Conservation (phyloP, 257 asterid species). For the Penstemon barbatus region DNA sequence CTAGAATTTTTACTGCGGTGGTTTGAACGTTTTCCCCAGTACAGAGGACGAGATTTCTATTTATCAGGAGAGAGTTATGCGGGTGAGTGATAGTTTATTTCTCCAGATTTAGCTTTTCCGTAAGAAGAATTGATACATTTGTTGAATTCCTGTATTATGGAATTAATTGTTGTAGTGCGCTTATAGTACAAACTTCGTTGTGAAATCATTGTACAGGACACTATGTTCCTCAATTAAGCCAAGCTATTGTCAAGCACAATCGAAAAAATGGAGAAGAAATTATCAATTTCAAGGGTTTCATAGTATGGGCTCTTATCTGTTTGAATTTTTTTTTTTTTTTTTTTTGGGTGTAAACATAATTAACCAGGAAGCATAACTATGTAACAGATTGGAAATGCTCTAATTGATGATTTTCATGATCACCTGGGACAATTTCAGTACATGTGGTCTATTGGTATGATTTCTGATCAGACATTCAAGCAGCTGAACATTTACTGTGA, state of each 20-base stretch:
- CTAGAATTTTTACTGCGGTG: slow-evolving; percentile 66
- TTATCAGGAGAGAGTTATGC: slow-evolving; percentile 94
- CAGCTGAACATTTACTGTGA: slow-evolving; percentile 61
- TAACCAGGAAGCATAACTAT: neutral
- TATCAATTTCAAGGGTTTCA: slow-evolving; percentile 88
- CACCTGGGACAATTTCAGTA: slow-evolving; percentile 76
- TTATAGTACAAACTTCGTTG: too few species aligned
- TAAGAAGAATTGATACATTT: neutral
- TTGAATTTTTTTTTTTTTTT: too few species aligned
- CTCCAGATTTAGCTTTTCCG: neutral
- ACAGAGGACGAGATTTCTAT: slow-evolving; percentile 80
- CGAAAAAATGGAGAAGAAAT: slow-evolving; percentile 37
- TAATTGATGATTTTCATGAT: slow-evolving; percentile 85
- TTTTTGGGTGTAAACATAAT: neutral
- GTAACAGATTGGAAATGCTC: slow-evolving; percentile 89
- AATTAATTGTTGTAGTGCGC: neutral
- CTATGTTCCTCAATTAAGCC: slow-evolving; percentile 95
- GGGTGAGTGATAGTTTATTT: slow-evolving; percentile 46
- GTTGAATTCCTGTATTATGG: neutral
- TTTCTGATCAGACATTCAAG: slow-evolving; percentile 93
- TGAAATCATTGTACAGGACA: slow-evolving; percentile 58
- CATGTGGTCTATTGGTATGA: slow-evolving; percentile 89
- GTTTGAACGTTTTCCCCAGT: slow-evolving; percentile 91
- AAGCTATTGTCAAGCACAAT: slow-evolving; percentile 77
- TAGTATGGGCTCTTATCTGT: slow-evolving; percentile 47